Evolutionary conservation across 2,329 filamentous ascomycete species (phyloP), one percentile per base, ranked within the genome.

Genomic region (Penicillium sp.): DNA sequence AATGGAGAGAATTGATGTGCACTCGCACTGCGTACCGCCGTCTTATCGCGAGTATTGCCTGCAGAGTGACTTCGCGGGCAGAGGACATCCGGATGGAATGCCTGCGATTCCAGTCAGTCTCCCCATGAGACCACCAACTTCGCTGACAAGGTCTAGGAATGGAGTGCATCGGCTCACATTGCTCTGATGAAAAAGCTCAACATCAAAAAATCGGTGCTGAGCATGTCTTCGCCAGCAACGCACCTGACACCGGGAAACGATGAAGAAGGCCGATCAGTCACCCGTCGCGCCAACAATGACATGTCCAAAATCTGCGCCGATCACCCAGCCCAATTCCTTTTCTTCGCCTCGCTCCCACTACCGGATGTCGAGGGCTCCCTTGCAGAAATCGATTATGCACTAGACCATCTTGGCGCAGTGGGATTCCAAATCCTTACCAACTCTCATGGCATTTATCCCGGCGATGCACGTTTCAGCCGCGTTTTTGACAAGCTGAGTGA

Each of bases 371-470:
- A 75, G 1, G 75, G 75, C 3, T 71, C 75, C 6, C 63, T 85
- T 6, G 58, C 62, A 3, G 83, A 85, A 59, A 80, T 85, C 29
- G 72, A 75, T 0, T 65, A 67, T 2, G 75, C 73, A 1, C 65
- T 77, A 2, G 66, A 70, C 9, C 71, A 78, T 34, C 60, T 77
- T 29, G 74, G 77, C 6, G 79, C 77, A 0, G 80, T 83, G 56
- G 82, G 83, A 1, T 77, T 84, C 45, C 75, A 74, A 0, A 61
- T 85, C 4, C 58, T 81, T 62, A 81, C 82, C 1, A 85, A 85
- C 54, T 75, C 75, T 22, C 77, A 82, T 44, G 82, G 82, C 5
- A 60, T 75, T 11, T 85, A 85, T 60, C 66, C 83, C 0, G 83
- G 83, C 3, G 76, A 81, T 55, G 55, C 67, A 0, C 60, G 57